Evolutionary conservation across 176 grass and related monocot genomes (phyloP).

Genomic region (Melocanna baccifera): DNA sequence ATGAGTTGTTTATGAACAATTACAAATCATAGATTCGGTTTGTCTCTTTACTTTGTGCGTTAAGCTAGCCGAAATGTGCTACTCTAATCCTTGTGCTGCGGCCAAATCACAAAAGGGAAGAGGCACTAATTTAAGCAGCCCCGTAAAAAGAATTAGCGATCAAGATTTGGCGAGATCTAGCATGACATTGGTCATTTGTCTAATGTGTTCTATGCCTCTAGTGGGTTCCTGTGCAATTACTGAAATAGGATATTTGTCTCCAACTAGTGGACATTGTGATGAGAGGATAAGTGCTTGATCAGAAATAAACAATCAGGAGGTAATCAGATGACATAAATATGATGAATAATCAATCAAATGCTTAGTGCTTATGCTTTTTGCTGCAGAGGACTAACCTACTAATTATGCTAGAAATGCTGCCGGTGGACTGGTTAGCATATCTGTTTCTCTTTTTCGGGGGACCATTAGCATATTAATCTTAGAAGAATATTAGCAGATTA

Average conservation of each 20-base stretch:
- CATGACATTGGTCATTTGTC: conserved; percentile 5
- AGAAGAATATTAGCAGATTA: neutral
- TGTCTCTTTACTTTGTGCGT: conserved; percentile 18
- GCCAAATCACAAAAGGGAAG: conserved; percentile 3
- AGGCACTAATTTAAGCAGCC: neutral
- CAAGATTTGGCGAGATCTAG: conserved; percentile 30
- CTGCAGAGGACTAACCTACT: neutral
- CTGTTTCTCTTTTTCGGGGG: too few relatives aligned
- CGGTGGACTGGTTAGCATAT: neutral
- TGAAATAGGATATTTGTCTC: conserved; percentile 20
- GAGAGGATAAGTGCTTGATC: neutral
- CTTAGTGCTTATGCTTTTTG: conserved; percentile 11
- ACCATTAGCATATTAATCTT: neutral
- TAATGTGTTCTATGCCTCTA: neutral
- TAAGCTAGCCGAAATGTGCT: neutral
- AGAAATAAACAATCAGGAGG: neutral
- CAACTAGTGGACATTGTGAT: conserved; percentile 3
- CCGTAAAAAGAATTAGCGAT: neutral
- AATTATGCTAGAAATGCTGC: neutral
- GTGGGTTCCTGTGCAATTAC: neutral
- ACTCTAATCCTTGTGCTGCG: neutral
- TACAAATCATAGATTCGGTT: conserved; percentile 11
- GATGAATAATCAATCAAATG: neutral
- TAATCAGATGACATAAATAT: neutral
- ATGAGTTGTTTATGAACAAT: conserved; percentile 29